Evolutionary conservation across 2,329 filamentous ascomycete species (phyloP).

Genomic region (Pestalotiopsis sp.): DNA sequence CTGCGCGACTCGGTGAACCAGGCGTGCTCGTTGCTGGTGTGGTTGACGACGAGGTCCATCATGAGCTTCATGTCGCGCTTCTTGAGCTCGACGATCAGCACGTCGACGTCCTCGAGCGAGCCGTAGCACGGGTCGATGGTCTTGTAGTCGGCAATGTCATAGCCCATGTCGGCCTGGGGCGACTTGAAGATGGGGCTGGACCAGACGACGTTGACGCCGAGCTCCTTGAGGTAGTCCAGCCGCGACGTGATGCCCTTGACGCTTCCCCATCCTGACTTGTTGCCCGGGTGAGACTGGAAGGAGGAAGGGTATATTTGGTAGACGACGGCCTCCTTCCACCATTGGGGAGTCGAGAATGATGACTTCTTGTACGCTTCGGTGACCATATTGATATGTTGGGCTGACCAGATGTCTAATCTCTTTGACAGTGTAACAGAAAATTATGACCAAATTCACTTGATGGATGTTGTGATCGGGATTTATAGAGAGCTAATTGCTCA

Average conservation of each 20-base stretch:
- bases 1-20: conserved; percentile 72
- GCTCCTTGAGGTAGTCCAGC: conserved; percentile 60
- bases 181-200: conserved; percentile 67
- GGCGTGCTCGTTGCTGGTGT: conserved; percentile 71
- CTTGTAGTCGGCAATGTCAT: conserved; percentile 71
- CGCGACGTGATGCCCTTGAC: conserved; percentile 65
- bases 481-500: background rate
- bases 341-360: conserved; percentile 28
- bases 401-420: background rate
- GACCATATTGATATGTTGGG: conserved; percentile 8
- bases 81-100: conserved; percentile 61
- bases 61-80: conserved; percentile 69
- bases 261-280: conserved; percentile 58
- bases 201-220: conserved; percentile 70
- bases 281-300: conserved; percentile 58
- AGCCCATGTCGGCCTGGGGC: conserved; percentile 71
- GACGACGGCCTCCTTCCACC: conserved; percentile 61
- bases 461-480: background rate
- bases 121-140: conserved; percentile 67
- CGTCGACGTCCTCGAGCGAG: conserved; percentile 66
- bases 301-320: conserved; percentile 64
- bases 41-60: conserved; percentile 77
- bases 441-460: background rate
- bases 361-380: conserved; percentile 8
- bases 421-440: background rate